Evolutionary conservation across 192 early-diverging fungal genomes (phyloP).

Genomic region (Backusella morwellensis): DNA sequence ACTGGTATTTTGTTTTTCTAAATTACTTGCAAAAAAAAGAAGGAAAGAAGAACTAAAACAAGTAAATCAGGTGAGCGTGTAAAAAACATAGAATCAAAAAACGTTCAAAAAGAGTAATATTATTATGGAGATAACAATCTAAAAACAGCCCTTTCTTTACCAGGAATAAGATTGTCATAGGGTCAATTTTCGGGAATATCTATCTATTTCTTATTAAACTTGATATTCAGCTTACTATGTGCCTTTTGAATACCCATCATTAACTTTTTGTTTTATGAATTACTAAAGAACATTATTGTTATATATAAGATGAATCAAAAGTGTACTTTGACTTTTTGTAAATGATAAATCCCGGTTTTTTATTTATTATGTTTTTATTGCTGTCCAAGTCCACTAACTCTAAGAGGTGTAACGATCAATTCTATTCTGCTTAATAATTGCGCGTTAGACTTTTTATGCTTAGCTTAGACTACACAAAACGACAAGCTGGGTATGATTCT

Average conservation of each 20-base stretch:
- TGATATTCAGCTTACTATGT: neutral
- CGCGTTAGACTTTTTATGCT: neutral
- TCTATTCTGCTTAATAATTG: neutral
- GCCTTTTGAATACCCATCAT: neutral
- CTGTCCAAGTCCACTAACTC: neutral
- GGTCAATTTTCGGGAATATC: neutral
- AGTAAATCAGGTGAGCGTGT: neutral
- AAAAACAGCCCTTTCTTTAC: neutral
- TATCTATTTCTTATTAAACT: neutral
- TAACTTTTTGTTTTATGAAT: neutral
- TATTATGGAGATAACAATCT: neutral
- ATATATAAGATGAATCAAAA: neutral
- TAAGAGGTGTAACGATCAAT: neutral
- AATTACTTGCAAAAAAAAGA: neutral
- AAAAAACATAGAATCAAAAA: neutral
- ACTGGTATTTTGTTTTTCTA: neutral
- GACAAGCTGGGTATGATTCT: neutral
- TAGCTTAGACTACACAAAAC: neutral
- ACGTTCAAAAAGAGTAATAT: neutral
- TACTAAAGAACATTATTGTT: neutral
- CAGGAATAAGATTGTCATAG: neutral
- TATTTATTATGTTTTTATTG: neutral
- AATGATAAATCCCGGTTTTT: neutral
- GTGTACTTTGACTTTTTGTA: neutral
- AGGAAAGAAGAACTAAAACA: neutral